Percentiles rank a stretch among this genome's conserved stretches.
Conservation (phyloP, 1,139 yeast species). For the Geotrichum citri-aurantii region DNA sequence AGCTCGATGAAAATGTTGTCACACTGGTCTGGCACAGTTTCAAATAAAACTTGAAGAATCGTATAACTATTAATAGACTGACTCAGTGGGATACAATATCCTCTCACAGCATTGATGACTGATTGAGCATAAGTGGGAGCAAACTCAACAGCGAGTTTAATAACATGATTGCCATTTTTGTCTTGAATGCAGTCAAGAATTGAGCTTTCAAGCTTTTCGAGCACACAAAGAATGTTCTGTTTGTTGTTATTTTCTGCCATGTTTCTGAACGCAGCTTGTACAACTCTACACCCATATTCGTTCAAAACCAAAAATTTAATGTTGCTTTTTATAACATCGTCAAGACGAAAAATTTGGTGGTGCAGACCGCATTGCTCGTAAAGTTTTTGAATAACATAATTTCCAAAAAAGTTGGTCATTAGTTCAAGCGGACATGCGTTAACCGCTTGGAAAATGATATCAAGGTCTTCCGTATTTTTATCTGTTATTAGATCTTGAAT, state of each 20-base stretch:
- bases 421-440: background rate
- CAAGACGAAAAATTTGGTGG: background rate
- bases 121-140: background rate
- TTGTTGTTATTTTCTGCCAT: background rate
- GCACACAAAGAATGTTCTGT: background rate
- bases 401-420: constrained; percentile 9
- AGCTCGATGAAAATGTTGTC: background rate
- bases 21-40: background rate
- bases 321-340: background rate
- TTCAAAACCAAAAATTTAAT: background rate
- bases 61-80: background rate
- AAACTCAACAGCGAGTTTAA: background rate
- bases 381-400: constrained; percentile 7
- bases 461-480: background rate
- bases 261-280: background rate
- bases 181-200: background rate
- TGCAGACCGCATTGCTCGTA: constrained; percentile 3
- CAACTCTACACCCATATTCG: background rate
- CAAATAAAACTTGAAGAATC: background rate
- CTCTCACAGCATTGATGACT: background rate
- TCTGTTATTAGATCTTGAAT: constrained; percentile 2
- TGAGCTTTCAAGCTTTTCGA: background rate
- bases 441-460: constrained; percentile 2
- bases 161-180: background rate
- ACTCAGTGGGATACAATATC: background rate